A percentile compares a stretch with the other conserved stretches of the same genome.
Evolutionary conservation across 176 grass and related monocot genomes (phyloP).

Genomic region (Echinochloa phyllopogon): DNA sequence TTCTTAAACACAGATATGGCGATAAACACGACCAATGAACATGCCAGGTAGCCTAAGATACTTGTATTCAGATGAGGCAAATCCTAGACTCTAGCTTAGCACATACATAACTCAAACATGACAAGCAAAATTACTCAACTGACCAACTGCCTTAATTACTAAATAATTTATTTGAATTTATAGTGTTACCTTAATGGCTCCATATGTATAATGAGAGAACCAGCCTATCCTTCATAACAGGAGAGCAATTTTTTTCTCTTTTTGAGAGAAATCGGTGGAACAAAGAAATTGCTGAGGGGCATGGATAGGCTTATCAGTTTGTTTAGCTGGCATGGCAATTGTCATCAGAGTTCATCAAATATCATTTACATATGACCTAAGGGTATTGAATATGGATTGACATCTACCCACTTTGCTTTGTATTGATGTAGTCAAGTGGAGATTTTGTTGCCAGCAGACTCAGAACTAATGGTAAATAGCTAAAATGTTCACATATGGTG

Average conservation of each 20-base stretch:
- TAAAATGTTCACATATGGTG: slow-evolving; percentile 13
- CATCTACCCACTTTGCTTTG: not conserved
- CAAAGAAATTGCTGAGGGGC: not conserved
- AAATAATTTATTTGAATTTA: not conserved
- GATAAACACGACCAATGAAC: not conserved
- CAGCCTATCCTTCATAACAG: not conserved
- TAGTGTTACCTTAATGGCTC: not conserved
- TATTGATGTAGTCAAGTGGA: not conserved
- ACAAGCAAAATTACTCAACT: slow-evolving; percentile 7
- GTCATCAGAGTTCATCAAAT: not conserved
- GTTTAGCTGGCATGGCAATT: not conserved
- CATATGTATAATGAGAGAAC: not conserved
- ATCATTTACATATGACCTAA: not conserved
- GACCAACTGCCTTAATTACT: not conserved
- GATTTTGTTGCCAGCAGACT: not conserved
- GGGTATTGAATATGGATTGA: not conserved
- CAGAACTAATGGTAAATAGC: not conserved
- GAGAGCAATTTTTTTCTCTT: no score
- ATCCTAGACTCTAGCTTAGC: slow-evolving; percentile 1
- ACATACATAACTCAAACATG: slow-evolving; percentile 10
- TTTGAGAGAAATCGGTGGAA: not conserved
- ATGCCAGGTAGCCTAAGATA: not conserved
- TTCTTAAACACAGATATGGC: slow-evolving; percentile 11
- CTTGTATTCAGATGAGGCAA: slow-evolving; percentile 25
- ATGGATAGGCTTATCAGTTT: not conserved